Conservation (phyloP, 345 rosid species). For the Microthlaspi erraticum region DNA sequence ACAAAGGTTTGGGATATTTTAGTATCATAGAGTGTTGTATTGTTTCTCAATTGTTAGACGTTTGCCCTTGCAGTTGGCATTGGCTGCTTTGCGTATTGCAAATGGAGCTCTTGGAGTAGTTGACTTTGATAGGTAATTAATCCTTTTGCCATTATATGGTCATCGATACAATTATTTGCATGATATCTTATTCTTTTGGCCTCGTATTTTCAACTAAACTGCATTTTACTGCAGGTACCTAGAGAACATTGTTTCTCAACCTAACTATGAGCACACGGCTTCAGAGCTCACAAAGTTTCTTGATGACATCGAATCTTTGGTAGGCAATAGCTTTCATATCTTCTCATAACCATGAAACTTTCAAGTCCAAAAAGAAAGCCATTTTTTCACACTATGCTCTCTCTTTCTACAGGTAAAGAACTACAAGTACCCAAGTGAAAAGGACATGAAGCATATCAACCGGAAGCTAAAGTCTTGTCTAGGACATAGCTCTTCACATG, state of each 20-base stretch:
- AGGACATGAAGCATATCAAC: slow-evolving; percentile 96
- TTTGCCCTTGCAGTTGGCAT: slow-evolving; percentile 66
- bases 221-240: slow-evolving; percentile 60
- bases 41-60: slow-evolving; percentile 17
- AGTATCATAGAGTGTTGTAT: not conserved
- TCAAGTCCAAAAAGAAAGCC: slow-evolving; percentile 4
- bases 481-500: slow-evolving; percentile 82
- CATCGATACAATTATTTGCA: not conserved
- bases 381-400: not conserved
- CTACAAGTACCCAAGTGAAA: slow-evolving; percentile 81
- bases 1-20: no score
- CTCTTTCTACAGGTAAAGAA: slow-evolving; percentile 53
- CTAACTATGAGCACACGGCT: slow-evolving; percentile 57
- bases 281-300: slow-evolving; percentile 64
- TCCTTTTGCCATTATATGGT: slow-evolving; percentile 19
- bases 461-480: slow-evolving; percentile 91
- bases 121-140: slow-evolving; percentile 76
- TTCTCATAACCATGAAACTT: slow-evolving; percentile 1
- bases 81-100: slow-evolving; percentile 76
- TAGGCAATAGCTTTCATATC: slow-evolving; percentile 36
- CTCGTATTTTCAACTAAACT: slow-evolving; percentile 6
- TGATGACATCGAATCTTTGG: slow-evolving; percentile 64
- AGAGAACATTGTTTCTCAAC: slow-evolving; percentile 57
- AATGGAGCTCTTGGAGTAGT: slow-evolving; percentile 62
- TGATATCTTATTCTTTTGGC: not conserved